A percentile compares a stretch with the other conserved stretches of the same genome.
These are phyloP conservation scores for Sphaerulina musiva DNA, from an alignment of 2,329 filamentous ascomycete genomes.

Conservation along the genomic window DNA sequence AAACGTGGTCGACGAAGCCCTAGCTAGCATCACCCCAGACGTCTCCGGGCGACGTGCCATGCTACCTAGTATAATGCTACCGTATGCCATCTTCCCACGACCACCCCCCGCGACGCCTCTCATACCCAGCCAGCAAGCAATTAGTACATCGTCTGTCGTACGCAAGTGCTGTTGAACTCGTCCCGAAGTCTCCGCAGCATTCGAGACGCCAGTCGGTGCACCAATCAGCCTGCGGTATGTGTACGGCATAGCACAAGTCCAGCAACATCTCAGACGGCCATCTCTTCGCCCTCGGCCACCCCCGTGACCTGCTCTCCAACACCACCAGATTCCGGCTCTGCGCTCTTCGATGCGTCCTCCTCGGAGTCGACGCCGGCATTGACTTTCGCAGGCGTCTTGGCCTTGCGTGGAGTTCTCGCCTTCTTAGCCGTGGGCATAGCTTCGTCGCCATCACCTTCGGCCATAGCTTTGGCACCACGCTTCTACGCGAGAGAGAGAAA, in stretches of 20 bases:
- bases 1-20: not conserved
- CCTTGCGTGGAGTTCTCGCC: constrained; percentile 14
- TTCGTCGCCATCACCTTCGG: constrained; percentile 19
- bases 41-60: not conserved
- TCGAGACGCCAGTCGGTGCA: not conserved
- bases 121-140: not conserved
- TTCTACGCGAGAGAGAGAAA: constrained; percentile 15
- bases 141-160: not conserved
- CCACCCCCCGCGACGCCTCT: not conserved
- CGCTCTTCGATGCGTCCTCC: constrained; percentile 1
- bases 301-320: not conserved
- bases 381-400: constrained; percentile 16
- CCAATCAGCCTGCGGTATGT: not conserved
- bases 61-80: not conserved
- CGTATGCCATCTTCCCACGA: not conserved
- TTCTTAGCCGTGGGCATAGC: constrained; percentile 17
- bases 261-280: not conserved
- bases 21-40: not conserved
- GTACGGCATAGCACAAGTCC: not conserved
- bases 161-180: not conserved
- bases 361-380: constrained; percentile 10
- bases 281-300: constrained; percentile 2
- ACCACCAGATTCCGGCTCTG: not conserved
- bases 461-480: constrained; percentile 18
- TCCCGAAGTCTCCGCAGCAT: not conserved